Base-by-base conservation (phyloP, 169 alveolate species). In the Plasmodium vinckei region DNA sequence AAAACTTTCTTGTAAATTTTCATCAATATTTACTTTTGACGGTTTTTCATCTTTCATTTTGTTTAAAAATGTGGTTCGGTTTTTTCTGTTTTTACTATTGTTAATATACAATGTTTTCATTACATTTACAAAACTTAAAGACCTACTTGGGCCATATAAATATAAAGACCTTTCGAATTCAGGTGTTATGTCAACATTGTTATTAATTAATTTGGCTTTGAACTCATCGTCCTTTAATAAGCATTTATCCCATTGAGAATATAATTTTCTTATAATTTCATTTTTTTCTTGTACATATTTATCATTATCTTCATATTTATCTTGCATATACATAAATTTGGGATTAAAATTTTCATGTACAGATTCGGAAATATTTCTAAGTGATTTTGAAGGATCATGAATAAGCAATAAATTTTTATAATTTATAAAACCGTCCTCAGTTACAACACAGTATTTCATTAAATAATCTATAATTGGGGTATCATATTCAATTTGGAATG, bases 51-150 rank as follows among this genome's bases (percentile, higher is more conserved):
- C 72, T 23, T 75, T 63, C 65, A 75, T 63, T 75, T 75, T 75
- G 42, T 69, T 75, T 75, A 75, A 54, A 75, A 75, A 75, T 49
- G 46, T 75, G 77, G 39, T 75, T 64, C 88, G 61, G 17, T 49
- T 75, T 19, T 75, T 75, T 75, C 88, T 64, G 51, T 75, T 75
- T 75, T 46, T 75, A 19, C 88, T 61, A 49, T 63, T 57, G 46
- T 75, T 75, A 47, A 75, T 75, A 42, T 75, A 75, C 44, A 75
- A 75, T 67, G 88, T 53, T 63, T 75, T 75, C 88, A 75, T 75
- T 75, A 75, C 88, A 75, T 61, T 75, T 61, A 75, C 88, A 75
- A 75, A 75, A 75, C 88, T 75, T 75, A 75, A 27, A 17, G 88
- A 75, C 65, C 88, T 75, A 64, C 88, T 75, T 47, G 88, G 88